Percentiles rank a stretch among this genome's conserved stretches.
These are phyloP conservation scores for Selenicereus undatus DNA, from an alignment of 148 eudicot genomes.

Conservation along the genomic window DNA sequence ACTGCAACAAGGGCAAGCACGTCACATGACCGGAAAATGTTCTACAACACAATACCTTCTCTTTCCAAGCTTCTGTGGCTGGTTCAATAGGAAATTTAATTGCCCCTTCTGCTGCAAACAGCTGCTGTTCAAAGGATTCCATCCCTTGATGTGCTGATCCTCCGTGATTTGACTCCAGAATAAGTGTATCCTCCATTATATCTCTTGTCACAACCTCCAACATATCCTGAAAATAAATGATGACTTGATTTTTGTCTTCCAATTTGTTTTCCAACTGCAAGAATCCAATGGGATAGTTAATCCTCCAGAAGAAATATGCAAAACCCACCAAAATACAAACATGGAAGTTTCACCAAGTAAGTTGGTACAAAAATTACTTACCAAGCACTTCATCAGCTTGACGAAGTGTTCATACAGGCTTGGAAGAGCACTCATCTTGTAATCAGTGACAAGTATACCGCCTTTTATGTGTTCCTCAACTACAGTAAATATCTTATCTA, in stretches of 20 bases:
- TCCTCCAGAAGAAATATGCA: not conserved
- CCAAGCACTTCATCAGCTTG: constrained; percentile 82
- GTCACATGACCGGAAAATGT: not conserved
- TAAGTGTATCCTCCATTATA: constrained; percentile 69
- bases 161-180: constrained; percentile 55
- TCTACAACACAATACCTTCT: constrained; percentile 50
- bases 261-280: constrained; percentile 68
- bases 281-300: not conserved
- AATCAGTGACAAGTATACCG: constrained; percentile 49
- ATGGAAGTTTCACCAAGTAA: not conserved
- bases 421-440: constrained; percentile 87
- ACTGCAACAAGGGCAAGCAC: not conserved
- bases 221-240: constrained; percentile 93
- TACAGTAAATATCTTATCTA: constrained; percentile 60
- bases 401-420: constrained; percentile 77
- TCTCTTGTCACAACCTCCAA: constrained; percentile 91
- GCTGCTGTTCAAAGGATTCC: constrained; percentile 64
- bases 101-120: constrained; percentile 91
- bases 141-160: constrained; percentile 56
- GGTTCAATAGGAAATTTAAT: constrained; percentile 77
- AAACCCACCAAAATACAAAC: not conserved
- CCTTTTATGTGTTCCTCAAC: constrained; percentile 60
- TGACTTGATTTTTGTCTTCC: constrained; percentile 84
- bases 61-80: constrained; percentile 92
- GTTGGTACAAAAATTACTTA: constrained; percentile 25